Evolutionary conservation across 768 basidiomycete genomes (phyloP).

Genomic region (Kondoa subrosea): DNA sequence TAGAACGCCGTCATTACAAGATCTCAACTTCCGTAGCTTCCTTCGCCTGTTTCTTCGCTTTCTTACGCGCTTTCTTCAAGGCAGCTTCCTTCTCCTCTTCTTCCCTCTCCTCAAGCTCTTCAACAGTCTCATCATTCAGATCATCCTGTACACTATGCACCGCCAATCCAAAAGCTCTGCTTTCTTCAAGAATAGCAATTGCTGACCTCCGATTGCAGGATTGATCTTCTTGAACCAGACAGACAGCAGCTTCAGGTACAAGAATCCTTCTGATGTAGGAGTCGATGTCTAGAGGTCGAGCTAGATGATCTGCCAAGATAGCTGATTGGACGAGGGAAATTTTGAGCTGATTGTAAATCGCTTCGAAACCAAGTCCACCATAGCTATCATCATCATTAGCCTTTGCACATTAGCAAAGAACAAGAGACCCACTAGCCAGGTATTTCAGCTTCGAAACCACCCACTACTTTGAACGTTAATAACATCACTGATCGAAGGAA

Average conservation of each 20-base stretch:
- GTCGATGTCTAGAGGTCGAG: slow-evolving; percentile 44
- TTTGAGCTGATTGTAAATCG: slow-evolving; percentile 60
- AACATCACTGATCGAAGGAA: background rate
- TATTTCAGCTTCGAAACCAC: slow-evolving; percentile 62
- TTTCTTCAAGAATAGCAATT: background rate
- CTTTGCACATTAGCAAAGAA: background rate
- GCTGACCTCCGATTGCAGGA: slow-evolving; percentile 21
- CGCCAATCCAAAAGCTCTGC: background rate
- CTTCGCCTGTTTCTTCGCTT: background rate
- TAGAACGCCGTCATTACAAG: too few species aligned
- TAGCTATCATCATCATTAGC: slow-evolving; percentile 41
- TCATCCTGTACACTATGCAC: background rate
- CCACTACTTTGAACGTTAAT: slow-evolving; percentile 39
- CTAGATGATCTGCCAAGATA: slow-evolving; percentile 36
- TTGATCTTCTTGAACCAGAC: slow-evolving; percentile 64
- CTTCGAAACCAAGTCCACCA: slow-evolving; percentile 64
- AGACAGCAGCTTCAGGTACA: slow-evolving; percentile 70
- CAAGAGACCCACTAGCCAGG: slow-evolving; percentile 63
- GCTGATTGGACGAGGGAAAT: slow-evolving; percentile 45
- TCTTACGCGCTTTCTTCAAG: background rate
- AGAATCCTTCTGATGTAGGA: slow-evolving; percentile 70
- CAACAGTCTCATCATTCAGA: background rate
- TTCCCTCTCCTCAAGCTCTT: background rate
- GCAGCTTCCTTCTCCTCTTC: too few species aligned
- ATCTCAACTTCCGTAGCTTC: too few species aligned